These are phyloP conservation scores for Clavispora carvajalis DNA, from an alignment of 805 yeast genomes.

Conservation along the genomic window DNA sequence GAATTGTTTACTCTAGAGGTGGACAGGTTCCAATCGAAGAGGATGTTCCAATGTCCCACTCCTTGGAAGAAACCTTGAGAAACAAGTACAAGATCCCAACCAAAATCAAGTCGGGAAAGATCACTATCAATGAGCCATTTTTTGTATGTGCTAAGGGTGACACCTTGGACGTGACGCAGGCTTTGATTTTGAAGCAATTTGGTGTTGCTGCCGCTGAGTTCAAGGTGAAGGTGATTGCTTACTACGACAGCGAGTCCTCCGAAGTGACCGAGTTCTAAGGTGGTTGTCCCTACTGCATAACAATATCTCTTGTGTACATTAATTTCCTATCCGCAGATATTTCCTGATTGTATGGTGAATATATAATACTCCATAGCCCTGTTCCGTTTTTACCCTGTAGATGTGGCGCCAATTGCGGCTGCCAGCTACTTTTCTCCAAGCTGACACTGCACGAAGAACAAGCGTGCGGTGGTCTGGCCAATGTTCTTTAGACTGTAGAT, in stretches of 20 bases:
- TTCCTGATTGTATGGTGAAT: constrained; percentile 1
- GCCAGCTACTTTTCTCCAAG: background rate
- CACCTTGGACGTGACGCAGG: constrained; percentile 80
- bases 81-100: constrained; percentile 89
- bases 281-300: constrained; percentile 1
- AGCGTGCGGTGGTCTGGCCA: constrained; percentile 50
- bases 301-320: constrained; percentile 6
- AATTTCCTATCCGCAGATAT: constrained; percentile 2
- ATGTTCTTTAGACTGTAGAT: constrained; percentile 63
- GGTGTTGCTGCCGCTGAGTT: constrained; percentile 94
- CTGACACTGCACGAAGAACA: constrained; percentile 73
- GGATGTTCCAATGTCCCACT: constrained; percentile 95
- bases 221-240: constrained; percentile 74
- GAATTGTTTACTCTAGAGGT: constrained; percentile 90
- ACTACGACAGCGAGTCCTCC: constrained; percentile 59
- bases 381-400: background rate
- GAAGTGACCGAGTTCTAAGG: constrained; percentile 21
- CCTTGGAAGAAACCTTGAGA: constrained; percentile 90
- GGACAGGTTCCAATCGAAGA: constrained; percentile 88
- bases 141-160: constrained; percentile 79
- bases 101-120: constrained; percentile 82
- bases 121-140: constrained; percentile 68
- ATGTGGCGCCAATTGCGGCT: too few relatives aligned
- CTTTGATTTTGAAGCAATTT: constrained; percentile 86
- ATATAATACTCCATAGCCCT: background rate